Base-by-base conservation (phyloP, 148 eudicot species). In the Rhododendron molle region DNA sequence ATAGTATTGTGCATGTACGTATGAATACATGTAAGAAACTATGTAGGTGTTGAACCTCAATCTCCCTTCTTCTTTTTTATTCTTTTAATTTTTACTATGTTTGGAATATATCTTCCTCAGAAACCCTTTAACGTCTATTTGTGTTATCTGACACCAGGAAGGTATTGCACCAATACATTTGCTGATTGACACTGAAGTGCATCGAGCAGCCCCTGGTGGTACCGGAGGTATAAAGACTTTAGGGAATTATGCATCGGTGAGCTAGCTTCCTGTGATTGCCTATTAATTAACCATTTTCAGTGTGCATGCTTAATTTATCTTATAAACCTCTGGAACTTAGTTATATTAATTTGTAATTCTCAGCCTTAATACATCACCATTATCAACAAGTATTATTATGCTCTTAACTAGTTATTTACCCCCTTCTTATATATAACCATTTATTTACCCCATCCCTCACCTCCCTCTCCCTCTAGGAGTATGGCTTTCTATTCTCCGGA, bases 181-280 rank as follows among this genome's bases (percentile, higher is more conserved):
- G 92, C 85, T 95, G 78, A 90, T 97, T 86, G 98, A 97, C 90
- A 94, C 93, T 80, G 95, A 97, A 87, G 89, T 97, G 89, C 99
- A 97, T 88, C 94, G 98, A 84, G 99, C 99, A 88, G 90, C 93
- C 81, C 99, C 99, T 85, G 99, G 99, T 87, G 99, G 99, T 79
- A 97, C 98, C 28, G 98, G 98, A 86, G 98, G 96, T 82, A 95
- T 94, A 52, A 97, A 97, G 90, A 92, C 94, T 74, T 89, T 93
- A 43, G 99, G 99, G 86, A 97, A 97, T 82, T 97, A 97, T 88
- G 99, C 98, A 82, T 93, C 98, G 69, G 99, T 97, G 91, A 91
- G 88, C 28, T 81, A 85, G 18, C 79, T 52, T 90, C 79, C 67
- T 14, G 12, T 80, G 10, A 50, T 79, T 85, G 60, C 49, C 65